Percentiles rank a stretch among this genome's conserved stretches.
Conservation (phyloP, 805 yeast species). For the Tetrapisispora fleetii region DNA sequence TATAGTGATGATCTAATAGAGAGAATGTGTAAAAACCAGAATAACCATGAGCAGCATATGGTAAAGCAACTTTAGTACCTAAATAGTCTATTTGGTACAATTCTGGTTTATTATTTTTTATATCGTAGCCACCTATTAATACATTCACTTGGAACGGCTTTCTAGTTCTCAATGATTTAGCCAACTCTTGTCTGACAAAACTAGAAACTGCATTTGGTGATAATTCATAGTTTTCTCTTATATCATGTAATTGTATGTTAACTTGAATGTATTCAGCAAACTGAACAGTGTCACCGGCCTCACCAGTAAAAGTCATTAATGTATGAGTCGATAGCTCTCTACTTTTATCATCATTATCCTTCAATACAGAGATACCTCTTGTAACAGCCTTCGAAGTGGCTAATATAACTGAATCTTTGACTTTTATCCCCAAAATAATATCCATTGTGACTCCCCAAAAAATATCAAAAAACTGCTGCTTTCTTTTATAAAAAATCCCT, state of each 20-base stretch:
- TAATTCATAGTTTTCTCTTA: conserved; percentile 75
- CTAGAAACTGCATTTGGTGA: conserved; percentile 81
- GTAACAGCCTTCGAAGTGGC: conserved; percentile 95
- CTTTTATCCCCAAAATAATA: conserved; percentile 76
- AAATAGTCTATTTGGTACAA: conserved; percentile 88
- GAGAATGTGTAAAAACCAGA: conserved; percentile 95
- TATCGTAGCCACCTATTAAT: conserved; percentile 77
- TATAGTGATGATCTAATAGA: conserved; percentile 81
- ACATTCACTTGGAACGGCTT: conserved; percentile 93
- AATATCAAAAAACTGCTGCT: neutral
- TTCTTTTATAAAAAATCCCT: neutral
- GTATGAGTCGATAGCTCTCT: conserved; percentile 63
- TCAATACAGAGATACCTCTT: conserved; percentile 77
- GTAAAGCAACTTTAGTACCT: conserved; percentile 83
- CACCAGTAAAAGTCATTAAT: conserved; percentile 86
- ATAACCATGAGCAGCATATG: conserved; percentile 97
- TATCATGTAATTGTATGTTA: conserved; percentile 75
- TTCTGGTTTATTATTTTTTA: conserved; percentile 46
- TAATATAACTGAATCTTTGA: conserved; percentile 68
- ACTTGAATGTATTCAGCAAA: conserved; percentile 94
- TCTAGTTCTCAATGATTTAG: conserved; percentile 80
- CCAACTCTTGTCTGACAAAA: conserved; percentile 80
- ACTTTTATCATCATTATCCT: conserved; percentile 74
- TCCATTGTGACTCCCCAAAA: conserved; percentile 49
- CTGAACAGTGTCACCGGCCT: conserved; percentile 91